Evolutionary conservation across 768 basidiomycete species (phyloP).

Genomic region (Suillus luteus): DNA sequence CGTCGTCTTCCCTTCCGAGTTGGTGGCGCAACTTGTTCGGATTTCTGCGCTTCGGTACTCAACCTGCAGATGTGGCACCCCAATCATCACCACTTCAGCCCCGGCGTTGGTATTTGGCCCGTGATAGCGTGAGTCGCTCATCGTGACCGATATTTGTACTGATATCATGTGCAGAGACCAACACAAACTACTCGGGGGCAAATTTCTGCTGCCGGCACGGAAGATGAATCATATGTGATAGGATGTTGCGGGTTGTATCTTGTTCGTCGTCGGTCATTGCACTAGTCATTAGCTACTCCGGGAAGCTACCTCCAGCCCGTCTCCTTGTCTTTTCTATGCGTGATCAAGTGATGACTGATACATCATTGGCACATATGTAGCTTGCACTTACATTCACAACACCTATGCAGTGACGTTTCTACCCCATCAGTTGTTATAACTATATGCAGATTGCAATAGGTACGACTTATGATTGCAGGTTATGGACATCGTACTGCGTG

Average conservation of each 20-base stretch:
- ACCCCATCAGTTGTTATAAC: neutral
- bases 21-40: slow-evolving; percentile 3
- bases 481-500: neutral
- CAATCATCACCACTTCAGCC: neutral
- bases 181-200: neutral
- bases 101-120: neutral
- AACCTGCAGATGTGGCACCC: neutral
- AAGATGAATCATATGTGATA: neutral
- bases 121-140: neutral
- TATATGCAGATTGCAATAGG: neutral
- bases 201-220: neutral
- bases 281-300: neutral
- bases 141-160: neutral
- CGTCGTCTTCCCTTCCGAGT: neutral
- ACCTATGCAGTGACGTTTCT: neutral
- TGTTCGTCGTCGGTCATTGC: neutral
- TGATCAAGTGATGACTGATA: neutral
- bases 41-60: neutral
- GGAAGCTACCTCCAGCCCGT: neutral
- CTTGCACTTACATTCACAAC: neutral
- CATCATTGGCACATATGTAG: neutral
- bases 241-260: neutral
- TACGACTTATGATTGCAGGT: neutral
- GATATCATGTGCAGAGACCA: neutral
- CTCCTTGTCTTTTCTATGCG: neutral